A percentile compares a stretch with the other conserved stretches of the same genome.
Conservation (phyloP, 2,329 filamentous ascomycete genomes). For the Trichophyton mentagrophytes region DNA sequence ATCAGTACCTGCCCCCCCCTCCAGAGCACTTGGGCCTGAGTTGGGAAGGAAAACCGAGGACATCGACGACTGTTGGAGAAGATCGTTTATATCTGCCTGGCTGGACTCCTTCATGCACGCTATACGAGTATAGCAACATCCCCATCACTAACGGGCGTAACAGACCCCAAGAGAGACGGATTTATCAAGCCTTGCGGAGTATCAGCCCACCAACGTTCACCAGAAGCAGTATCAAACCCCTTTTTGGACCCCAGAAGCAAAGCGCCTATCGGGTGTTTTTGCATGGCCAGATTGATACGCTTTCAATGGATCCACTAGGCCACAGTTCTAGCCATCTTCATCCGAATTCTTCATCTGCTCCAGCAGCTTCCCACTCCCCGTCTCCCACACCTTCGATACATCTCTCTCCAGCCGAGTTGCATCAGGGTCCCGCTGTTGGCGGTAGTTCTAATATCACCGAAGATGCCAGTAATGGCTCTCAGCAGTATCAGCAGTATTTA, state of each 20-base stretch:
- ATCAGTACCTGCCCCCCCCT: neutral
- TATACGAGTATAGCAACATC: neutral
- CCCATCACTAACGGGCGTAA: slow-evolving; percentile 1
- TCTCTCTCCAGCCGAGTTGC: neutral
- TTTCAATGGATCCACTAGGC: slow-evolving; percentile 1
- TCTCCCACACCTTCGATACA: neutral
- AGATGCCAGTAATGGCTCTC: neutral
- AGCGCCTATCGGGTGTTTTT: slow-evolving; percentile 1
- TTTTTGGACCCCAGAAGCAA: neutral
- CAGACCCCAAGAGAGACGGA: neutral
- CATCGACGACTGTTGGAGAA: neutral
- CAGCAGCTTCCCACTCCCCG: neutral
- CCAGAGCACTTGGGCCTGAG: neutral
- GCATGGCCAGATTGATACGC: neutral
- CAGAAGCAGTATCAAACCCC: neutral
- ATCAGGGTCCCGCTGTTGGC: neutral
- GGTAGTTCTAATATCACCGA: neutral
- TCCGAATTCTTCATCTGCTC: neutral
- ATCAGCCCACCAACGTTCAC: neutral
- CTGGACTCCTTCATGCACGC: neutral
- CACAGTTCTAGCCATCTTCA: slow-evolving; percentile 1
- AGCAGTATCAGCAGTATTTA: neutral
- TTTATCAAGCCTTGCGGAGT: neutral
- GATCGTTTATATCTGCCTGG: neutral
- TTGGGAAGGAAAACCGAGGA: neutral